Evolutionary conservation across 768 basidiomycete genomes (phyloP), one percentile per base, ranked within the genome.

Genomic region (Hirschioporus abietinus): DNA sequence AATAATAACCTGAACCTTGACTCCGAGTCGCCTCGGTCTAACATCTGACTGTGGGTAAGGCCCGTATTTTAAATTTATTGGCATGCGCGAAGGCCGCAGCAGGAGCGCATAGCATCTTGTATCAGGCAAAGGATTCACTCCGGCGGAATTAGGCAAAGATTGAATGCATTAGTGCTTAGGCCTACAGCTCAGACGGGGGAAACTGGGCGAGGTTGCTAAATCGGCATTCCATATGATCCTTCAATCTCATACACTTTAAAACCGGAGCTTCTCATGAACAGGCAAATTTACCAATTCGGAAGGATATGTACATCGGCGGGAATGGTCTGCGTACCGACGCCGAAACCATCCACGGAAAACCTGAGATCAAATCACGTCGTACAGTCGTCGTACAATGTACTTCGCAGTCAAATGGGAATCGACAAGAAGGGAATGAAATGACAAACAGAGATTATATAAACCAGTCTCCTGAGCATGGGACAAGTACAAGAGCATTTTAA

Each of bases 401-500:
- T 12, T 20, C 20, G 42, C 12, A 20, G 42, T 15, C 42, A 52
- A 20, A 10, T 20, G 12, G n/a, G 12, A 12, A 15, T 20, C 42
- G 20, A 52, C 20, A 52, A 15, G 42, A 20, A 52, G 4, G 20
- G 42, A 52, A 52, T 52, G 42, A 52, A 52, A 52, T 15, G 42
- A 52, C 42, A 52, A 20, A 52, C 42, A 52, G 42, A 52, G 5
- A 20, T 52, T 52, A 52, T 52, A 15, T 52, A 52, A 12, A 20
- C 42, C 42, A 52, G 42, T 10, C 30, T 30, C 30, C 30, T 30
- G 30, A 20, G 42, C 42, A 52, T 52, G 42, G 26, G 36, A 18
- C 52, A 42, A 26, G 57, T 18, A 65, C 52, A 58, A 35, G 9
- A n/a, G n/a, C 35, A 30, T 61, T 66, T 58, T 66, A n/a, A 27